These are phyloP conservation scores for Fusarium siculi DNA, from an alignment of 2,329 filamentous ascomycete species.

Conservation along the genomic window DNA sequence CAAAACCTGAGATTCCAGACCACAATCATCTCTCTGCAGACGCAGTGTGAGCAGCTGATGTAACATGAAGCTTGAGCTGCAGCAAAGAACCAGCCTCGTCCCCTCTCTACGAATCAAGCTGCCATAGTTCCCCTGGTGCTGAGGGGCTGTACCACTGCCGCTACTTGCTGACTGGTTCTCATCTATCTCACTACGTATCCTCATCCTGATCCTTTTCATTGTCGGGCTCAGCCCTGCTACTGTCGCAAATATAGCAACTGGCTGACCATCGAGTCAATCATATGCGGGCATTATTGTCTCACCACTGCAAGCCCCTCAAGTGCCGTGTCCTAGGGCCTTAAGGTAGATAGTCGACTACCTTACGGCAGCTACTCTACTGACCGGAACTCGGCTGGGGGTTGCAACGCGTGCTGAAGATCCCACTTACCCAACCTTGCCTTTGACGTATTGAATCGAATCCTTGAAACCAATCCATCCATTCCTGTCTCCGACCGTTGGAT, in stretches of 20 bases:
- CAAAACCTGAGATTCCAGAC: neutral
- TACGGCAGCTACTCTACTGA: neutral
- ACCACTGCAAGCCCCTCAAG: slow-evolving; percentile 18
- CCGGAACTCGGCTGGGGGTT: slow-evolving; percentile 9
- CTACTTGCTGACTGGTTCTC: neutral
- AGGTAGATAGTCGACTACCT: too few species aligned
- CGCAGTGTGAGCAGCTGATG: slow-evolving; percentile 7
- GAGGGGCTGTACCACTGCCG: slow-evolving; percentile 1
- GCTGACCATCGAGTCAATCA: slow-evolving; percentile 1
- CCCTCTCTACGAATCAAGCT: slow-evolving; percentile 3
- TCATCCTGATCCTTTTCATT: neutral
- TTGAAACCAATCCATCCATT: neutral
- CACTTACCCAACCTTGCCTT: slow-evolving; percentile 20
- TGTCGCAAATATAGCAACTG: slow-evolving; percentile 42
- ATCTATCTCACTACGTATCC: neutral
- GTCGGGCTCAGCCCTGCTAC: neutral
- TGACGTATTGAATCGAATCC: slow-evolving; percentile 2
- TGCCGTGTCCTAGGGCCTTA: neutral
- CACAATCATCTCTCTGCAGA: neutral
- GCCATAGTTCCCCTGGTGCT: neutral
- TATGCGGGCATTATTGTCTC: slow-evolving; percentile 21
- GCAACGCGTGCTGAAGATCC: slow-evolving; percentile 20
- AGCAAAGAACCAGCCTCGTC: slow-evolving; percentile 9
- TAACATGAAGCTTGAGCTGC: slow-evolving; percentile 13
- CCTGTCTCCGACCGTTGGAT: neutral